phyloP scores from a whole-genome alignment of 2,329 filamentous ascomycete genomes.

The Bipolaris cookei region DNA sequence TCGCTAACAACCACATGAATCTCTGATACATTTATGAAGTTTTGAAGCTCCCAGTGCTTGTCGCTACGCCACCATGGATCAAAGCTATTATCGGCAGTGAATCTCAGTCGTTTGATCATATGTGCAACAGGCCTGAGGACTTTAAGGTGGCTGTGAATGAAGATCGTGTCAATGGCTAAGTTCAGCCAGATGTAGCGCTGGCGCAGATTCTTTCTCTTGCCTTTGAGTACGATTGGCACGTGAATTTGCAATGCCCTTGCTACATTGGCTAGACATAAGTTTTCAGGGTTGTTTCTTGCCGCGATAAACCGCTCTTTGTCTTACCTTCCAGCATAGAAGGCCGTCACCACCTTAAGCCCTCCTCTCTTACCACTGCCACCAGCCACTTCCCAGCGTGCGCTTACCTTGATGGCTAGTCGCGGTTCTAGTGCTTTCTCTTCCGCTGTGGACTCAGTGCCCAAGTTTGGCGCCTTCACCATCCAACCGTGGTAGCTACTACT shows the following conservation, averaged over 20 bases:
- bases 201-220: not conserved
- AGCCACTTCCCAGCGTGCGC: not conserved
- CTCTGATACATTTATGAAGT: not conserved
- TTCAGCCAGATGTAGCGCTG: not conserved
- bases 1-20: not conserved
- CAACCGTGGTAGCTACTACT: not conserved
- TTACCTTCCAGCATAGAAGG: too few relatives aligned
- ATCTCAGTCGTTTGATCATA: not conserved
- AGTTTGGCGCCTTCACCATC: not conserved
- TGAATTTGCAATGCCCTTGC: too few relatives aligned
- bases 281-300: too few relatives aligned
- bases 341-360: too few relatives aligned
- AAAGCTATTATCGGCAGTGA: not conserved
- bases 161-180: not conserved
- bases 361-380: not conserved
- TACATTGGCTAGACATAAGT: too few relatives aligned
- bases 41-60: accelerated
- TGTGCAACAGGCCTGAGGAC: not conserved
- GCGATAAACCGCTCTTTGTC: too few relatives aligned
- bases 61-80: not conserved
- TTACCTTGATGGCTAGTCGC: not conserved
- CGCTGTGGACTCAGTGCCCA: not conserved
- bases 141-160: not conserved
- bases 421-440: not conserved
- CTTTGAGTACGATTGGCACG: not conserved